Base-by-base conservation (phyloP, 768 basidiomycete genomes). In the Lentinula lateritia region DNA sequence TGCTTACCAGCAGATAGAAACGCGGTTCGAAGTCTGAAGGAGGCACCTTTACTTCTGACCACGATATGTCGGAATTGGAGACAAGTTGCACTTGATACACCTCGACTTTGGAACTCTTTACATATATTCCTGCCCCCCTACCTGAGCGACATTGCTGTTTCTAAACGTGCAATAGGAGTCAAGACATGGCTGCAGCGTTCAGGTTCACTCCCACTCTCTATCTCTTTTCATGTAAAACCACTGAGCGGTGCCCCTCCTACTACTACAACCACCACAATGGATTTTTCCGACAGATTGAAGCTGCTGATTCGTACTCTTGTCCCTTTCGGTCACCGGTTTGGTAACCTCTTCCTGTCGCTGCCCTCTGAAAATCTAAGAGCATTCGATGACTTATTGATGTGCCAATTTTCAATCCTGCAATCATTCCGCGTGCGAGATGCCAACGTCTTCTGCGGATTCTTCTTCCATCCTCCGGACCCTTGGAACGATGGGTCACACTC, bases 31-130 rank as follows among this genome's bases (percentile, higher is more conserved):
- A 62, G 68, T n/a, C 52, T 61, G 5, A 35, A 32, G 1, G 57
- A 66, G 1, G 68, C 68, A 1, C 72, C 73, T 3, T 36, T 74
- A 10, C 42, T 73, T 28, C 50, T 73, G 7, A 65, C 67, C 3
- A 58, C 66, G 15, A 58, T 74, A 18, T 71, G 73, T 50, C 66
- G 67, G 6, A 36, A 60, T 5, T 74, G 73, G 73, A 65, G 72
- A 34, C 57, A 62, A 9, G 62, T 70, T 1, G 65, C 69, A 8
- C 20, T 74, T 20, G 50, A 64, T 1, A 70, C 65, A 1, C 72
- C 72, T 6, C 64, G 66, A 8, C 59, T 74, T 8, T 74, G 73
- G 73, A 65, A 63, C 41, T 66, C 66, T 15, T 35, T 73, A 5
- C 61, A 62, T 36, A 58, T 67, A 50, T 36, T 38, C 18, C 34